A percentile compares a stretch with the other conserved stretches of the same genome.
Conservation (phyloP, 176 grass and related monocot species). For the Musa troglodytarum region DNA sequence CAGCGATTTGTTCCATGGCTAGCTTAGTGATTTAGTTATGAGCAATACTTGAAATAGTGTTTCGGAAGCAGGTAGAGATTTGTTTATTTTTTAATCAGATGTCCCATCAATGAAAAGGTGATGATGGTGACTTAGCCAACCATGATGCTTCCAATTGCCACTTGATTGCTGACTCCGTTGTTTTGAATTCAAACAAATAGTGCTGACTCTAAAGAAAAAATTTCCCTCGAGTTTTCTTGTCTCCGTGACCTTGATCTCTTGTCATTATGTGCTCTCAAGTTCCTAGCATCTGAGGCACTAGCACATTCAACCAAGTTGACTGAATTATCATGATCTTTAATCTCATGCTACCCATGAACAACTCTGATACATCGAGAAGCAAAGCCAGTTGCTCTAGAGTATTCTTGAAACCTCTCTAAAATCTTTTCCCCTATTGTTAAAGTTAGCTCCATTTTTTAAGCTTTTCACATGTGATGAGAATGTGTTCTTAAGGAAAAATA, state of each 20-base stretch:
- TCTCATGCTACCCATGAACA: too few relatives aligned
- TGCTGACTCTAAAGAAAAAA: not conserved
- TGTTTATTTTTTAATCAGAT: not conserved
- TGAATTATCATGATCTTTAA: not conserved
- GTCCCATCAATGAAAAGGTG: not conserved
- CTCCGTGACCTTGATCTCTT: not conserved
- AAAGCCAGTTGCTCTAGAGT: too few relatives aligned
- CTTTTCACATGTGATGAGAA: too few relatives aligned
- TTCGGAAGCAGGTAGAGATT: not conserved
- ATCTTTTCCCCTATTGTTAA: too few relatives aligned
- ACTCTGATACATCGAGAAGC: too few relatives aligned
- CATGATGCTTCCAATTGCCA: constrained; percentile 6
- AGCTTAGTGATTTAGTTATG: not conserved
- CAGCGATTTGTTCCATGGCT: not conserved
- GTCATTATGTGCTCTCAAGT: not conserved
- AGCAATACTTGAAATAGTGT: not conserved
- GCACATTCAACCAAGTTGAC: not conserved
- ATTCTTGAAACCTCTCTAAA: too few relatives aligned
- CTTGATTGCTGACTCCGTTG: not conserved
- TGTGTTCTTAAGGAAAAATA: too few relatives aligned
- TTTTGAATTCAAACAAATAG: not conserved
- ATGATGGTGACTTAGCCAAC: constrained; percentile 1
- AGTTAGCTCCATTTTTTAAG: too few relatives aligned
- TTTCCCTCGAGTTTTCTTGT: not conserved
- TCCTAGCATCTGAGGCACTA: not conserved